phyloP scores from a whole-genome alignment of 2,329 filamentous ascomycete genomes.

The Madurella fahalii region DNA sequence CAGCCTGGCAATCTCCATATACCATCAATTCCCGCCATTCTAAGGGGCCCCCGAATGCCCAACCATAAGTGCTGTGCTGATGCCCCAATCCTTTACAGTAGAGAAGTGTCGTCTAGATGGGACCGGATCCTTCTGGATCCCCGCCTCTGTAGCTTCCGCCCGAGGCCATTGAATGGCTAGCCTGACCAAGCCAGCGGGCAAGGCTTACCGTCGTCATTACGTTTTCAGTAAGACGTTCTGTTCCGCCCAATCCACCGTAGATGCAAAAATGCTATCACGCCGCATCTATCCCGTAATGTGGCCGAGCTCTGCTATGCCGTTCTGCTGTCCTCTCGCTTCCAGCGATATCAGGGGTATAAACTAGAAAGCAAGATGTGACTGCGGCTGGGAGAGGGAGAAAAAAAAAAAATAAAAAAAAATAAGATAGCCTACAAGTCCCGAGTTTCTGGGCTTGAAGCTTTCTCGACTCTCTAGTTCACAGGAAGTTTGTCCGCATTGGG shows the following conservation, averaged over 20 bases:
- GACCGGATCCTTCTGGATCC: neutral
- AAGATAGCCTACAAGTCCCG: neutral
- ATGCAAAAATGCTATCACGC: constrained; percentile 20
- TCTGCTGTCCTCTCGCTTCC: neutral
- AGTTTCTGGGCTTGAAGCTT: neutral
- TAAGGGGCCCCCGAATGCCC: neutral
- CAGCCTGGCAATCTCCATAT: neutral
- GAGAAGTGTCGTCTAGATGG: neutral
- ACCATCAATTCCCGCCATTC: neutral
- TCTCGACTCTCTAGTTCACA: constrained; percentile 37
- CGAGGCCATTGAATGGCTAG: neutral
- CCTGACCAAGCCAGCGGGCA: neutral
- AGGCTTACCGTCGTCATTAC: constrained; percentile 14
- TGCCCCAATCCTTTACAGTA: neutral
- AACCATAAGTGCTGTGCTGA: neutral
- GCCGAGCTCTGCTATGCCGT: constrained; percentile 1
- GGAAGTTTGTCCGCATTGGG: constrained; percentile 71
- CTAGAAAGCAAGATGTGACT: neutral
- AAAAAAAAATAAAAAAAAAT: no score
- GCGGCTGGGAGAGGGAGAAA: neutral
- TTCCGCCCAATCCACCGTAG: constrained; percentile 2
- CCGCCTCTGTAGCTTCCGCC: neutral
- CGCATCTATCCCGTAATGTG: constrained; percentile 10
- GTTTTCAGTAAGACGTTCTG: constrained; percentile 20
- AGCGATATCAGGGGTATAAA: neutral